Base-by-base conservation (phyloP, 2,329 filamentous ascomycete species). In the Chalaropsis thielavioides region DNA sequence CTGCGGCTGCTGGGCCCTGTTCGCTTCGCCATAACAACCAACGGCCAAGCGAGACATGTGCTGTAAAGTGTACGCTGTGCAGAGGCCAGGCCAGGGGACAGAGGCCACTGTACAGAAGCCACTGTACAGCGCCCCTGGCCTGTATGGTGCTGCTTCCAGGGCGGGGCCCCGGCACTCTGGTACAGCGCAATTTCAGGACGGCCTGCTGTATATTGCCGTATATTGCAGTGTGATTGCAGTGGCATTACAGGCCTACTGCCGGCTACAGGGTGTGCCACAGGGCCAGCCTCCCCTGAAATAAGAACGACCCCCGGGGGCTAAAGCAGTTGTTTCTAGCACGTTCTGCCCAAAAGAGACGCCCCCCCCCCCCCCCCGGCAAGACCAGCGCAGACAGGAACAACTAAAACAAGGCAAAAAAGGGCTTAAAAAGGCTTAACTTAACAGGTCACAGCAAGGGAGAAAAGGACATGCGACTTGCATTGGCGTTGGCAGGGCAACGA, bases 211-310 rank as follows among this genome's bases (percentile, higher is more conserved):
- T 51, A 11, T 35, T 3, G 49, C 49, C 19, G 19, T 17, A 54
- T 54, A 54, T 56, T 56, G 17, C 15, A 56, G 51, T 24, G 51
- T 56, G 51, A 56, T 56, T 56, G 27, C 51, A 56, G 27, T 56
- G 51, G 13, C 51, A 56, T 35, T 4, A 56, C 27, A 56, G 8
- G 51, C 51, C 51, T n/a, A n/a, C 15, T 31, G 13, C 1, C 51
- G 13, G 51, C 17, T 35, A 31, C 24, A 56, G 15, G 8, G 22
- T 11, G 17, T 27, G 51, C 27, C 7, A n/a, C 51, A 56, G 51
- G 51, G 13, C 51, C 17, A 3, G 2, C 51, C 51, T 19, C 51
- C 22, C n/a, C 31, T 35, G 31, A 24, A 35, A 27, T 10, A 31
- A 15, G 6, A 8, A 51, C 15, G 22, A 19, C 3, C n/a, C 46